These are phyloP conservation scores for Fusarium penzigii DNA, from an alignment of 2,329 filamentous ascomycete genomes.

Conservation along the genomic window DNA sequence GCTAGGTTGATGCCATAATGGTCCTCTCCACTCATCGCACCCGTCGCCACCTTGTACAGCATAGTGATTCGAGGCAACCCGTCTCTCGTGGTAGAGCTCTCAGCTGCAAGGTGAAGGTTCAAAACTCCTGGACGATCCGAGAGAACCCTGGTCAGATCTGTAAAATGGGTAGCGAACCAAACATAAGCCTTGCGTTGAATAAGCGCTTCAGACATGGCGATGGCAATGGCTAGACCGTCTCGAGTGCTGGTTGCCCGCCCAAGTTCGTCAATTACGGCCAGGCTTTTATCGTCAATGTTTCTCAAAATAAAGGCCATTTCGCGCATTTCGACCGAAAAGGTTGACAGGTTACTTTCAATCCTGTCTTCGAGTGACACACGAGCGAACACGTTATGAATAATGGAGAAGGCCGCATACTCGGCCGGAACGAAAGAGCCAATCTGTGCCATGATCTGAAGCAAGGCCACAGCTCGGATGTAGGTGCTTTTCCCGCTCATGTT, in stretches of 20 bases:
- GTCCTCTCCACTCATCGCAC: conserved; percentile 63
- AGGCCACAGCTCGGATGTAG: conserved; percentile 82
- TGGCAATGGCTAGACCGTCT: conserved; percentile 85
- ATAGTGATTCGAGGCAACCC: conserved; percentile 70
- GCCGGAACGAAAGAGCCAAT: conserved; percentile 90
- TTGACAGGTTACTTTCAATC: conserved; percentile 88
- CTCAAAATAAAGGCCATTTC: conserved; percentile 91
- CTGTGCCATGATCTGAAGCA: conserved; percentile 91
- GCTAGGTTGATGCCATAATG: conserved; percentile 88
- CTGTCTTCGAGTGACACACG: conserved; percentile 84
- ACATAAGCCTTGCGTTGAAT: conserved; percentile 76
- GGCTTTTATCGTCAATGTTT: conserved; percentile 74
- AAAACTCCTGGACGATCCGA: conserved; percentile 75
- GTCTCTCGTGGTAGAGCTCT: conserved; percentile 54
- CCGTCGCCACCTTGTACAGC: conserved; percentile 80
- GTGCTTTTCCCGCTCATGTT: conserved; percentile 99
- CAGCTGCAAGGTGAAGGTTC: conserved; percentile 77
- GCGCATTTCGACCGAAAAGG: conserved; percentile 92
- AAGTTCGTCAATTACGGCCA: conserved; percentile 88
- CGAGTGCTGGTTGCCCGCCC: conserved; percentile 86
- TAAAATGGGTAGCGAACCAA: conserved; percentile 95
- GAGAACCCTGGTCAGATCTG: conserved; percentile 76
- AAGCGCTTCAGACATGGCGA: conserved; percentile 86
- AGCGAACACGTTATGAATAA: conserved; percentile 83
- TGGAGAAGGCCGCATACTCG: conserved; percentile 76